A percentile compares a stretch with the other conserved stretches of the same genome.
phyloP scores from a whole-genome alignment of 495 filamentous ascomycete genomes.

The Penicillium macrosclerotiorum region DNA sequence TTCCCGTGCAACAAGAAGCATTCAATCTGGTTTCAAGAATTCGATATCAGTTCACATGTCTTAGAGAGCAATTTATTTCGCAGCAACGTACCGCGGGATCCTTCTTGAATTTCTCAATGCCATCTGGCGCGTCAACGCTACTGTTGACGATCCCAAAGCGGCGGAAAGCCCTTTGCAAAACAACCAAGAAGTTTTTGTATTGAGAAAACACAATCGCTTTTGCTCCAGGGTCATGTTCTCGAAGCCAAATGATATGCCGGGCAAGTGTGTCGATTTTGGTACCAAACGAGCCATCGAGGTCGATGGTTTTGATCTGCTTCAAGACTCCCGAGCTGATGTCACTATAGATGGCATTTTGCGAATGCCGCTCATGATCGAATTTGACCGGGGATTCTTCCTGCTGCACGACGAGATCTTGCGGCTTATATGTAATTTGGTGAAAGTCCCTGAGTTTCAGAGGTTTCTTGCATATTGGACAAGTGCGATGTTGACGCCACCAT shows the following conservation, averaged over 20 bases:
- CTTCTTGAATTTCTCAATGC: constrained; percentile 70
- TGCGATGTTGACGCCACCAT: constrained; percentile 68
- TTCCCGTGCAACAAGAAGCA: constrained; percentile 88
- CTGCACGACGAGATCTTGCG: constrained; percentile 64
- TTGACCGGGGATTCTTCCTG: constrained; percentile 53
- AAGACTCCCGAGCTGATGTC: constrained; percentile 69
- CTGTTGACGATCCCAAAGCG: constrained; percentile 69
- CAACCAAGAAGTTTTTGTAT: constrained; percentile 73
- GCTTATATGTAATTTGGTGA: constrained; percentile 81
- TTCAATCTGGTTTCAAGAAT: constrained; percentile 65
- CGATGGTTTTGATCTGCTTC: constrained; percentile 77
- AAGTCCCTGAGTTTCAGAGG: constrained; percentile 60
- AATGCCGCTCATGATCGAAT: constrained; percentile 25
- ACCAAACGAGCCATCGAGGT: constrained; percentile 72
- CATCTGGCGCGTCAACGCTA: constrained; percentile 59
- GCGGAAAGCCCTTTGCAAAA: constrained; percentile 65
- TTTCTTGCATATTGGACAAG: constrained; percentile 77
- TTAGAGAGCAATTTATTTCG: too few species aligned
- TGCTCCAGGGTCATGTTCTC: constrained; percentile 77
- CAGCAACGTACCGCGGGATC: constrained; percentile 58
- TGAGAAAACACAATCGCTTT: constrained; percentile 94
- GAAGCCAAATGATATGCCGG: constrained; percentile 80
- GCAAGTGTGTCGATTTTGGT: constrained; percentile 86
- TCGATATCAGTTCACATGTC: too few species aligned
- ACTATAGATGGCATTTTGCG: constrained; percentile 65